Base-by-base conservation (phyloP, 208 protist genomes). In the Acanthamoeba culbertsoni region DNA sequence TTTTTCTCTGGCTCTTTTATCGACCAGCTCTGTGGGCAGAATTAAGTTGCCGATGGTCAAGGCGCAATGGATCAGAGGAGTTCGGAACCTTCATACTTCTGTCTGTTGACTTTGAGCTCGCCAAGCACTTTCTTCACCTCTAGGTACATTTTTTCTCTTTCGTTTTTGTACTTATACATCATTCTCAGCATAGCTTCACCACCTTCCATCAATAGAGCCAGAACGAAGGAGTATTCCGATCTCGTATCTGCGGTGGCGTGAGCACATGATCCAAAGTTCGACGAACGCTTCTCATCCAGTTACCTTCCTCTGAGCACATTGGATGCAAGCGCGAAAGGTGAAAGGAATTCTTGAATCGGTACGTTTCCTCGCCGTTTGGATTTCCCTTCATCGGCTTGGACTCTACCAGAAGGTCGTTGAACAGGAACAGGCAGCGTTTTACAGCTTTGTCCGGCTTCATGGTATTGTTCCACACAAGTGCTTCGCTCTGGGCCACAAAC, bases 341-440 rank as follows among this genome's bases (percentile, higher is more conserved):
- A 18, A 51, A 84, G 40, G 26, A 5, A 1, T 84, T 31, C 31
- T 4, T 84, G 73, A 84, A 84, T n/a, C n/a, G n/a, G n/a, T n/a
- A n/a, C 73, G 42, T 84, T 4, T 35, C 23, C 73, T 57, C 48
- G 26, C 35, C 73, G 37, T 46, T 40, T 35, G 26, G n/a, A 16
- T n/a, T n/a, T 4, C 73, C 73, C 82, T 90, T 90, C 28, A 4
- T 55, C 0, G 82, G 82, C 48, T 63, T 90, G 46, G 82, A 42
- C 31, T 90, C 82, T 12, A 90, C 82, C 26, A 90, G 4, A 26
- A 90, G 82, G 42, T 90, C 82, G 55, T 90, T 90, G 33, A 90
- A 90, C 26, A 90, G 42, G 82, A 68, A 90, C 23, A 90, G 12
- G 8, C 31, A 31, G 26, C 73, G 8, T 6, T 31, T 43, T n/a